Percentiles rank a stretch among this genome's conserved stretches.
Conservation (phyloP, 176 grass and related monocot genomes). For the Areca catechu region DNA sequence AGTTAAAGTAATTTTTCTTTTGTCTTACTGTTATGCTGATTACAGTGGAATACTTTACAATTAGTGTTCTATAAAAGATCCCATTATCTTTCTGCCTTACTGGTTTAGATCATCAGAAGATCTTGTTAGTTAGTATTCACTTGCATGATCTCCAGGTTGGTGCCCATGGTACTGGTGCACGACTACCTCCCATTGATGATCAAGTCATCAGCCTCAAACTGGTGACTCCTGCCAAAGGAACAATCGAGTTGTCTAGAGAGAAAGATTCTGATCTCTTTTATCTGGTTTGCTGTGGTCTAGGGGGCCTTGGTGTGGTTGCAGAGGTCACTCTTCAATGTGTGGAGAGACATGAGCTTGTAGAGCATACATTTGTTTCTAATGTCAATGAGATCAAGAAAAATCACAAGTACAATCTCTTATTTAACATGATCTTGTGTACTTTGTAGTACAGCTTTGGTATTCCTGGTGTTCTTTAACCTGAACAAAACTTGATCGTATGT, state of each 20-base stretch:
- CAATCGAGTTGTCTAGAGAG: slow-evolving; percentile 69
- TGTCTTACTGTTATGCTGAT: no score
- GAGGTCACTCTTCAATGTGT: slow-evolving; percentile 81
- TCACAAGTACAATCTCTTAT: slow-evolving; percentile 39
- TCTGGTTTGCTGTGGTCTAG: slow-evolving; percentile 70
- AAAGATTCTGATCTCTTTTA: slow-evolving; percentile 89
- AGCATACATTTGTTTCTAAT: slow-evolving; percentile 81
- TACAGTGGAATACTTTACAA: no score
- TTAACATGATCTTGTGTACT: not conserved
- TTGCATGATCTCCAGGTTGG: slow-evolving; percentile 44
- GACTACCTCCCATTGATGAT: slow-evolving; percentile 82
- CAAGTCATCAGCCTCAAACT: slow-evolving; percentile 95
- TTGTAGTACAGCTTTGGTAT: no score
- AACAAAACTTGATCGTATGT: no score
- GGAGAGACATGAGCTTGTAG: slow-evolving; percentile 71
- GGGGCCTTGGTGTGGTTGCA: slow-evolving; percentile 64
- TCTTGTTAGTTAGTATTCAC: no score
- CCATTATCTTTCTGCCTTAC: no score
- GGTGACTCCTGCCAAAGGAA: slow-evolving; percentile 83
- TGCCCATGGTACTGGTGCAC: slow-evolving; percentile 85
- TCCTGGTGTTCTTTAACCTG: no score
- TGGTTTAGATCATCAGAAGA: no score
- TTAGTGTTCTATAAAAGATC: no score
- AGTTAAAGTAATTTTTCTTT: no score
- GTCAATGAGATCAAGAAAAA: slow-evolving; percentile 73